Conservation (phyloP, 129 eudicot species). For the Tagetes erecta region DNA sequence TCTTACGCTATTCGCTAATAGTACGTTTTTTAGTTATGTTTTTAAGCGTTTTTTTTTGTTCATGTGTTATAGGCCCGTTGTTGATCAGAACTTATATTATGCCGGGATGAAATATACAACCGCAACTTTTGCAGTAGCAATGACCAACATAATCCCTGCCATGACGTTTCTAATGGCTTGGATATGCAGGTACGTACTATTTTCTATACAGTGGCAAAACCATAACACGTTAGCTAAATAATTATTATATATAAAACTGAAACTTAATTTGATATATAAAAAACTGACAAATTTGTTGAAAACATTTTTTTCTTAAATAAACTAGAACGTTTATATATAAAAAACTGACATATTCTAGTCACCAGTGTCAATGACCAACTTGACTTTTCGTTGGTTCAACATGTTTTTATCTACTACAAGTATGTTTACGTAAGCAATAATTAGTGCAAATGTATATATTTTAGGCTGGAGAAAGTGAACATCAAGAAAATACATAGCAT, state of each 20-base stretch:
- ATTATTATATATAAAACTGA: too few species aligned
- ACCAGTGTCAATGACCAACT: too few species aligned
- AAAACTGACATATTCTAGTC: too few species aligned
- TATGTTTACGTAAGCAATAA: too few species aligned
- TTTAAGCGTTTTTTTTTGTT: not conserved
- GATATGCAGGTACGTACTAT: constrained; percentile 42
- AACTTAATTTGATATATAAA: too few species aligned
- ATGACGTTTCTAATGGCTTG: constrained; percentile 64
- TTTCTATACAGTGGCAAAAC: not conserved
- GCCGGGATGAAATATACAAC: constrained; percentile 69
- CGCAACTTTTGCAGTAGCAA: constrained; percentile 61
- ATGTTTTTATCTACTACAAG: too few species aligned
- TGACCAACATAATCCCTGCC: constrained; percentile 74
- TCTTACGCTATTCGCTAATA: not conserved
- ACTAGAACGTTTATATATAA: too few species aligned
- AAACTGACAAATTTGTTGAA: too few species aligned
- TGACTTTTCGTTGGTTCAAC: too few species aligned
- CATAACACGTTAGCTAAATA: too few species aligned
- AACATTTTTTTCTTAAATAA: too few species aligned
- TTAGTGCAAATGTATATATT: too few species aligned
- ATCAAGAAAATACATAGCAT: constrained; percentile 54
- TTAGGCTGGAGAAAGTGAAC: constrained; percentile 64
- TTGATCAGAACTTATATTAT: constrained; percentile 70
- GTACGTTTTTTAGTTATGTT: not conserved
- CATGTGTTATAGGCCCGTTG: constrained; percentile 52